Conservation (phyloP, 108 stramenopile genomes). For the Asterionellopsis glacialis region DNA sequence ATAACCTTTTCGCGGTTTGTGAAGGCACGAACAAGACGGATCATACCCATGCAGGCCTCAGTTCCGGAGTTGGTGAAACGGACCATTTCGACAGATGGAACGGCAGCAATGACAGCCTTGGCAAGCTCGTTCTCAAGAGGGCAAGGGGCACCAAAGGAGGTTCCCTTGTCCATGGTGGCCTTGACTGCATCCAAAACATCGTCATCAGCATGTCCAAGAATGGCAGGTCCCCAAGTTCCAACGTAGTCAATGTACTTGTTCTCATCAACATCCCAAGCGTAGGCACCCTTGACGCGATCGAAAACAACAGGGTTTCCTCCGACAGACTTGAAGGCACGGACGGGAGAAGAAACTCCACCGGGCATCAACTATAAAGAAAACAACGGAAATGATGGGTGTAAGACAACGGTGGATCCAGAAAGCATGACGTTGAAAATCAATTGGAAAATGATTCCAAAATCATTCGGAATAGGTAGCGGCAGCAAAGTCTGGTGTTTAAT, state of each 20-base stretch:
- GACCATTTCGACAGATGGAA: conserved; percentile 98
- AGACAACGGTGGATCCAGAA: neutral
- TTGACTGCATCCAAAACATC: conserved; percentile 91
- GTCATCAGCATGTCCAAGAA: conserved; percentile 96
- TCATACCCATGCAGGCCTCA: conserved; percentile 99
- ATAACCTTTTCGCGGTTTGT: conserved; percentile 93
- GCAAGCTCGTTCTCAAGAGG: conserved; percentile 94
- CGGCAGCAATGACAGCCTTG: conserved; percentile 94
- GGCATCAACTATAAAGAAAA: conserved; percentile 86
- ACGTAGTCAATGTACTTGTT: conserved; percentile 95
- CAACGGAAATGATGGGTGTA: conserved; percentile 8
- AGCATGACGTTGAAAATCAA: no score
- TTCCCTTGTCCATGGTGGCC: conserved; percentile 95
- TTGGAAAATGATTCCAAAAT: no score
- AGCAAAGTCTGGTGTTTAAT: no score
- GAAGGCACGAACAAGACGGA: conserved; percentile 95
- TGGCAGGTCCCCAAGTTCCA: conserved; percentile 98
- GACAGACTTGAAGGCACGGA: conserved; percentile 97
- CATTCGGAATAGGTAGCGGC: no score
- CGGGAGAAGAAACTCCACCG: conserved; percentile 96
- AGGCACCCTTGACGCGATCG: conserved; percentile 95
- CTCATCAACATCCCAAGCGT: conserved; percentile 99
- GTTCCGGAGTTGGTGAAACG: conserved; percentile 99
- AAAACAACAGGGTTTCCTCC: conserved; percentile 98
- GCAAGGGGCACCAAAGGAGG: conserved; percentile 95